Evolutionary conservation across 306 rosid genomes (phyloP).

Genomic region (Vigna angularis): DNA sequence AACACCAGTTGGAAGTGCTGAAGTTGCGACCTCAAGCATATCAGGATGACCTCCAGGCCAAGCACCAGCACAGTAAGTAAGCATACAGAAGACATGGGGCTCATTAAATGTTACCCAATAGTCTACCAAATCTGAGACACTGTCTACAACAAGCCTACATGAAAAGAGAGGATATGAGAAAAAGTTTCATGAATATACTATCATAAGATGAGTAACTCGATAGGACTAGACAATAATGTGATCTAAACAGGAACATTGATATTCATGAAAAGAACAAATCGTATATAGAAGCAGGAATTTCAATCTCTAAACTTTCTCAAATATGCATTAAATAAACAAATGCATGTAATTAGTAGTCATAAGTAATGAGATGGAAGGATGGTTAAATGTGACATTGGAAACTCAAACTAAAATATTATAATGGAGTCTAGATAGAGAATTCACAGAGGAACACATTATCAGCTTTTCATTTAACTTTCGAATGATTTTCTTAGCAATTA

Average conservation of each 20-base stretch:
- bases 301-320: slow-evolving; percentile 17
- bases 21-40: slow-evolving; percentile 90
- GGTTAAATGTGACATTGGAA: slow-evolving; percentile 3
- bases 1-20: slow-evolving; percentile 93
- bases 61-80: slow-evolving; percentile 93
- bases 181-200: background rate
- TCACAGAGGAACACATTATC: background rate
- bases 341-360: background rate
- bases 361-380: slow-evolving; percentile 11
- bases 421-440: slow-evolving; percentile 23
- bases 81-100: slow-evolving; percentile 91
- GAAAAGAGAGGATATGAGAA: slow-evolving; percentile 37
- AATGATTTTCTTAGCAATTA: slow-evolving; percentile 23
- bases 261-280: background rate
- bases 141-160: slow-evolving; percentile 86
- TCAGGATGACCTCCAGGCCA: slow-evolving; percentile 99
- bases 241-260: slow-evolving; percentile 6
- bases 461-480: slow-evolving; percentile 6
- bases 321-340: background rate
- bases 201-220: slow-evolving; percentile 13
- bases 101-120: slow-evolving; percentile 97
- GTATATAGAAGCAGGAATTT: background rate
- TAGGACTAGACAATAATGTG: background rate
- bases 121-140: slow-evolving; percentile 77
- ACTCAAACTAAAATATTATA: background rate